A percentile compares a stretch with the other conserved stretches of the same genome.
Evolutionary conservation across 1,284 basidiomycete species (phyloP).

Genomic region (Fereydounia khargensis): DNA sequence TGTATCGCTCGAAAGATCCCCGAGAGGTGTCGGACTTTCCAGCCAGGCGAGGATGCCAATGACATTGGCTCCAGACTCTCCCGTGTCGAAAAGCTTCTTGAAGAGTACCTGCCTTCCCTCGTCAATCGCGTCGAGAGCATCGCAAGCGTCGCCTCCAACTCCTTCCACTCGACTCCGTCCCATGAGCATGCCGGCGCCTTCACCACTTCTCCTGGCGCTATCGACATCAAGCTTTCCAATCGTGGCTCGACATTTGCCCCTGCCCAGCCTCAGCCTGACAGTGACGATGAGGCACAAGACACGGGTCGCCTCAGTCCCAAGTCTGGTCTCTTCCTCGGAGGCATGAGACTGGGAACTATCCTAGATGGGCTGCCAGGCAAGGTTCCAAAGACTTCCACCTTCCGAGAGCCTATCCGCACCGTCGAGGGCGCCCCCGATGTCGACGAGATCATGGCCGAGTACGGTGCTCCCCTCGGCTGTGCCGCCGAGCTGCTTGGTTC

Average conservation of each 20-base stretch:
- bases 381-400: constrained; percentile 18
- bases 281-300: not conserved
- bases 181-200: no score
- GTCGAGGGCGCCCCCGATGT: constrained; percentile 29
- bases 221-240: no score
- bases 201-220: no score
- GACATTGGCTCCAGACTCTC: constrained; percentile 38
- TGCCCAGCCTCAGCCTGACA: no score
- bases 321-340: constrained; percentile 32
- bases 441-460: constrained; percentile 41
- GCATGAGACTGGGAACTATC: constrained; percentile 42
- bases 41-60: constrained; percentile 42
- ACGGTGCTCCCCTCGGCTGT: constrained; percentile 29
- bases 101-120: constrained; percentile 32
- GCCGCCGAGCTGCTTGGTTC: constrained; percentile 28
- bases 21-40: constrained; percentile 49
- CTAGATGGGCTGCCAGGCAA: constrained; percentile 29
- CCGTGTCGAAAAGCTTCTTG: constrained; percentile 37
- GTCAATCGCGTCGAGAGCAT: constrained; percentile 18
- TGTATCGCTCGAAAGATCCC: constrained; percentile 53
- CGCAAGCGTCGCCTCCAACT: no score
- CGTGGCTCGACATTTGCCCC: no score
- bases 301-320: constrained; percentile 30
- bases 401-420: constrained; percentile 26
- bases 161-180: no score